Evolutionary conservation across 2,329 filamentous ascomycete genomes (phyloP), one percentile per base, ranked within the genome.

Genomic region (Rutstroemia sp.): DNA sequence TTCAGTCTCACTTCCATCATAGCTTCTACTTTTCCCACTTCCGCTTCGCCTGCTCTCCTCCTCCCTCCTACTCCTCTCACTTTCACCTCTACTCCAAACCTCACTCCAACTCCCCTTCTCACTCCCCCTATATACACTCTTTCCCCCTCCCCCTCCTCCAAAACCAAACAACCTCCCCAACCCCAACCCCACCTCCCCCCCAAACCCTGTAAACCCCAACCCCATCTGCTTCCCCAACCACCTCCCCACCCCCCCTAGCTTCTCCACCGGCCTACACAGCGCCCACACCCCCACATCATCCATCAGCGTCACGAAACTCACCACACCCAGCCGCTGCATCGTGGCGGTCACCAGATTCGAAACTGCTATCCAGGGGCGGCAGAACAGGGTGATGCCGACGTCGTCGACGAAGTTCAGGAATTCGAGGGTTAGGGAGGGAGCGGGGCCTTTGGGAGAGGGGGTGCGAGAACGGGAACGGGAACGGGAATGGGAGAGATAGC

Each of bases 361-460:
- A 30, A 63, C 10, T 23, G 59, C 55, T 9, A 48, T 30, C 16
- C 66, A 47, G 6, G 63, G 63, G 42, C 48, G 54, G 42, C 59
- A 58, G 9, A 66, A 44, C 3, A 65, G 14, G 18, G 57, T 23
- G 27, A 66, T 63, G 5, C 65, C 64, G 18, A 66, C 39, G 47
- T 67, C 65, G 50, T 67, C 65, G 38, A 66, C 27, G 54, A 63
- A 57, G 46, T 65, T 59, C 38, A 64, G 52, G 12, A 60, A 54
- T 49, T 52, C 19, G 14, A 56, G n/a, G n/a, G n/a, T n/a, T n/a
- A n/a, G n/a, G n/a, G n/a, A 4, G 56, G n/a, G 5, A 56, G 30
- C 9, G 38, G 27, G 19, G 47, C n/a, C n/a, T 27, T 12, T 23
- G 8, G 25, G 49, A 12, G 38, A 18, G 18, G 30, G 46, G 12